Base-by-base conservation (phyloP, 495 filamentous ascomycete genomes). In the Penicillium diatomitis region DNA sequence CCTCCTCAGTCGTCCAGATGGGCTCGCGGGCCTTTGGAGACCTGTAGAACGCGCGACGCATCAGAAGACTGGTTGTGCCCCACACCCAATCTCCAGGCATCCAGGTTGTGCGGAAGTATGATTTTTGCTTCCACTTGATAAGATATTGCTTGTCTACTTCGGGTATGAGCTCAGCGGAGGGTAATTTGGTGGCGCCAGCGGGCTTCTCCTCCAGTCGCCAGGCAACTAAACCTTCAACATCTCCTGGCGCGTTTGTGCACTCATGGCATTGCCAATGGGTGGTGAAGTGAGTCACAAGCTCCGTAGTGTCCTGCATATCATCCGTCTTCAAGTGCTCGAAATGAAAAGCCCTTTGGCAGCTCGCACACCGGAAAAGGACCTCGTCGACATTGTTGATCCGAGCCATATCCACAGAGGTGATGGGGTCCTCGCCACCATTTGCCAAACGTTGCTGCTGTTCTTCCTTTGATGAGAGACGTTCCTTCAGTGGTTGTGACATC, bases 51-150 rank as follows among this genome's bases (percentile, higher is more conserved):
- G 86, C 77, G 10, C 73, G 78, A 5, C 88, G 78, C 84, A 87
- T 94, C 2, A 57, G 28, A 4, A 63, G 44, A 11, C 69, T 65
- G 38, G 77, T 76, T n/a, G 83, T 68, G n/a, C 90, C 90, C 75
- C 79, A 89, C 9, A 90, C 76, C 94, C 94, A 99, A 28, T 82
- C 75, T 6, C 92, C 94, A 11, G 86, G 82, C 76, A 87, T 81
- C 94, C 94, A 99, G 3, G 65, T 70, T 27, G 82, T 84, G 46
- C 84, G 84, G 54, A 81, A 84, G 52, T 96, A 91, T 0, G 90
- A 95, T 44, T 79, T 75, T 0, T 71, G 60, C 34, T 85, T 79
- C 84, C 89, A 97, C 63, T 92, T 96, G 56, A 97, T 70, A 1
- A 99, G 76, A 54, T 97, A 97, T 56, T 96, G 88, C 38, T 90